A percentile compares a stretch with the other conserved stretches of the same genome.
phyloP scores from a whole-genome alignment of 306 rosid genomes.

The Albizia julibrissin region DNA sequence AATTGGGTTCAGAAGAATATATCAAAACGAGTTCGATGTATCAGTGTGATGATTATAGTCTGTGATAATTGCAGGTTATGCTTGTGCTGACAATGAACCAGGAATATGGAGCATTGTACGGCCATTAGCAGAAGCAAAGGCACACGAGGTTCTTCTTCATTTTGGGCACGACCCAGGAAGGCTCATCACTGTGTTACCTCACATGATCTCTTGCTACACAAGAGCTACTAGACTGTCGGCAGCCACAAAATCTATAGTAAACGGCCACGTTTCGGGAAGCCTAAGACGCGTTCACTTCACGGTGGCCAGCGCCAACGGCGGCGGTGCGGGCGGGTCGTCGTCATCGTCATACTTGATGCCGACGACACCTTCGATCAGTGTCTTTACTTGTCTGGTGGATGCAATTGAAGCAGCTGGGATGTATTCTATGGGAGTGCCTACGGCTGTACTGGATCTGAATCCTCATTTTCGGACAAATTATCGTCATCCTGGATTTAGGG shows the following conservation, averaged over 20 bases:
- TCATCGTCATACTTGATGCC: neutral
- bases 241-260: neutral
- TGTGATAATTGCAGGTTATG: conserved; percentile 2
- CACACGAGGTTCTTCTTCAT: neutral
- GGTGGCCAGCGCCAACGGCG: neutral
- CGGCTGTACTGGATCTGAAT: neutral
- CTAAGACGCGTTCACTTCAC: neutral
- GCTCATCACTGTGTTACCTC: neutral
- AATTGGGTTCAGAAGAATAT: neutral
- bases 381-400: neutral
- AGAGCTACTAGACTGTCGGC: conserved; percentile 12
- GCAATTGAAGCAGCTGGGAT: neutral
- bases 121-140: neutral
- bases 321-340: too few relatives aligned
- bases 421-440: neutral
- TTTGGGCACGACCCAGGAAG: neutral
- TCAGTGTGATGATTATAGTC: neutral
- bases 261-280: neutral
- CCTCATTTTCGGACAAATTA: neutral
- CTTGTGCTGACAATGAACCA: neutral
- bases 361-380: neutral
- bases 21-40: neutral
- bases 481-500: neutral
- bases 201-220: neutral
- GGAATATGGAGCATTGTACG: neutral